Percentiles rank a stretch among this genome's conserved stretches.
These are phyloP conservation scores for Parastagonospora avenae DNA, from an alignment of 2,329 filamentous ascomycete genomes.

Conservation along the genomic window DNA sequence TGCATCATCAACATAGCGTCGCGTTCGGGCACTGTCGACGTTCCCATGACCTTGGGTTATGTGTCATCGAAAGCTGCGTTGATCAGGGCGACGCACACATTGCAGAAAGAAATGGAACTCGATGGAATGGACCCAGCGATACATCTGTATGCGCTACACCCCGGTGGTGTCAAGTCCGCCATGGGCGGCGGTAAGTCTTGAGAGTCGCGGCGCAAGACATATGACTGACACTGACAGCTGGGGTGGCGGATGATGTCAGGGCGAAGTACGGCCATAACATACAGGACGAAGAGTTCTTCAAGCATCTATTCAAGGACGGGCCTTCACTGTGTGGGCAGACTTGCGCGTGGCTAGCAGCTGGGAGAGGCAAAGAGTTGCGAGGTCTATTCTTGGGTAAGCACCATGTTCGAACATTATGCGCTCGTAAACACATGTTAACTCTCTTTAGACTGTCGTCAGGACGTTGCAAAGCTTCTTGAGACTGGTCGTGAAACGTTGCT, in stretches of 20 bases:
- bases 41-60: conserved; percentile 39
- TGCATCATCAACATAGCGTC: conserved; percentile 41
- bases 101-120: conserved; percentile 37
- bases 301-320: conserved; percentile 33
- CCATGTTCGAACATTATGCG: background rate
- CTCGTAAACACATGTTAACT: background rate
- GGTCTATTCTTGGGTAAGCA: conserved; percentile 32
- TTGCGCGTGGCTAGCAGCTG: conserved; percentile 34
- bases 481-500: conserved; percentile 30
- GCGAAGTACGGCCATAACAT: conserved; percentile 33
- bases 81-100: conserved; percentile 35
- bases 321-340: conserved; percentile 37
- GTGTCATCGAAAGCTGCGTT: conserved; percentile 35
- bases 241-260: conserved; percentile 25
- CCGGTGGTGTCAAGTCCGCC: conserved; percentile 31
- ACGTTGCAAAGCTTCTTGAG: conserved; percentile 27
- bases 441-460: conserved; percentile 34
- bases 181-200: conserved; percentile 34
- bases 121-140: conserved; percentile 34
- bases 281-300: conserved; percentile 30
- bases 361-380: conserved; percentile 33
- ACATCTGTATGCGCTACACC: conserved; percentile 38
- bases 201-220: too few relatives aligned
- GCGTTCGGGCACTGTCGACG: conserved; percentile 35
- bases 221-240: conserved; percentile 17